A percentile compares a stretch with the other conserved stretches of the same genome.
Conservation (phyloP, 2,329 filamentous ascomycete genomes). For the Diplocarpon rosae region DNA sequence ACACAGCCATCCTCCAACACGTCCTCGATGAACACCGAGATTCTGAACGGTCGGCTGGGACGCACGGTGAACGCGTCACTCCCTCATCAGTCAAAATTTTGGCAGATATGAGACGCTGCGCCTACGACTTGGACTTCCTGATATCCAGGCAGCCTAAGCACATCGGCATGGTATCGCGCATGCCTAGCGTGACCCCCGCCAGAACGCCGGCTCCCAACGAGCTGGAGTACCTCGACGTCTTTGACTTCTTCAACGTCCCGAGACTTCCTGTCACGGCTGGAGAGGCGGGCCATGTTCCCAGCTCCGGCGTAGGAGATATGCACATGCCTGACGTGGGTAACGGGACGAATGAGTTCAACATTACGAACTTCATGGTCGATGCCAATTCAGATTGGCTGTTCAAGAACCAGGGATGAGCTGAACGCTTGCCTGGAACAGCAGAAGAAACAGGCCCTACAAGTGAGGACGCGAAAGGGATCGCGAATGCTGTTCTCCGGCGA, state of each 20-base stretch:
- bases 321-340: conserved; percentile 24
- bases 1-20: conserved; percentile 66
- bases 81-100: conserved; percentile 78
- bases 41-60: conserved; percentile 48
- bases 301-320: conserved; percentile 22
- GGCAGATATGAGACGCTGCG: conserved; percentile 83
- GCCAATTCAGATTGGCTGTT: conserved; percentile 66
- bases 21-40: conserved; percentile 81
- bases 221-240: conserved; percentile 82
- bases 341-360: conserved; percentile 53
- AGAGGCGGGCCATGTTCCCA: conserved; percentile 21
- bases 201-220: conserved; percentile 69
- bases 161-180: conserved; percentile 29
- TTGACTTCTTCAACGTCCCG: conserved; percentile 91
- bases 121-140: conserved; percentile 80
- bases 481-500: not conserved
- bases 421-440: not conserved
- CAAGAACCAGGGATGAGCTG: conserved; percentile 33
- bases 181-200: conserved; percentile 46
- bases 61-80: conserved; percentile 60
- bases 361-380: conserved; percentile 68
- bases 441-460: not conserved
- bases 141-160: conserved; percentile 59
- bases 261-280: conserved; percentile 44
- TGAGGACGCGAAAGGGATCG: not conserved